Percentiles rank a stretch among this genome's conserved stretches.
Evolutionary conservation across 345 rosid species (phyloP).

Genomic region (Barbarea vulgaris): DNA sequence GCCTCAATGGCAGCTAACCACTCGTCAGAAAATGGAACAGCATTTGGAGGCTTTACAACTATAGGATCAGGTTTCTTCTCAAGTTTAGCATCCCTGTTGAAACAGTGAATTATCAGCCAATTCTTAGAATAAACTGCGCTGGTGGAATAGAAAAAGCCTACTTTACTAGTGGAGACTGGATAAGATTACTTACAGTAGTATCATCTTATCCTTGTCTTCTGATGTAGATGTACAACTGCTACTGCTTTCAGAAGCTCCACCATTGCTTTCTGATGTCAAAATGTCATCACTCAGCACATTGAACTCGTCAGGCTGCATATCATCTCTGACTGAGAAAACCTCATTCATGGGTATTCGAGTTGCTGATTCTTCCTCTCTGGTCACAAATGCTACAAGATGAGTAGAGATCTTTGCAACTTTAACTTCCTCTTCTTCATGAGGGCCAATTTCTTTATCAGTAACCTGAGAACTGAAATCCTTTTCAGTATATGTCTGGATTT

Average conservation of each 20-base stretch:
- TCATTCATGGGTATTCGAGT: constrained; percentile 25
- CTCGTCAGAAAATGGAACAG: constrained; percentile 88
- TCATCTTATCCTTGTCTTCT: constrained; percentile 42
- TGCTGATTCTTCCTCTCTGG: constrained; percentile 34
- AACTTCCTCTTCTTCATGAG: constrained; percentile 30
- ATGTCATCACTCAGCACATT: constrained; percentile 22
- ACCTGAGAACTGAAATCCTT: constrained; percentile 35
- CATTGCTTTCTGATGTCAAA: constrained; percentile 39
- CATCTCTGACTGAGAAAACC: constrained; percentile 31
- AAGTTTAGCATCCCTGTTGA: constrained; percentile 46
- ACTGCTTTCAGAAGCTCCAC: constrained; percentile 32
- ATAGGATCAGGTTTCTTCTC: constrained; percentile 51
- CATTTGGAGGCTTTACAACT: constrained; percentile 58
- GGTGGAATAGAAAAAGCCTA: constrained; percentile 6
- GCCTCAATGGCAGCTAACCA: constrained; percentile 94
- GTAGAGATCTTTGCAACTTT: constrained; percentile 29
- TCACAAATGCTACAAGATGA: constrained; percentile 19
- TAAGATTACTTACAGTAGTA: constrained; percentile 46
- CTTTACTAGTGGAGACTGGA: constrained; percentile 20
- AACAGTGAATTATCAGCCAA: constrained; percentile 14
- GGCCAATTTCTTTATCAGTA: constrained; percentile 31
- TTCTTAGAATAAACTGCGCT: background rate
- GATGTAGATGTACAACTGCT: constrained; percentile 12
- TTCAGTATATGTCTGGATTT: constrained; percentile 23
- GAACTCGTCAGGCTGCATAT: constrained; percentile 32